Evolutionary conservation across 179 eudicot genomes (phyloP).

Genomic region (Silene noctiflora): DNA sequence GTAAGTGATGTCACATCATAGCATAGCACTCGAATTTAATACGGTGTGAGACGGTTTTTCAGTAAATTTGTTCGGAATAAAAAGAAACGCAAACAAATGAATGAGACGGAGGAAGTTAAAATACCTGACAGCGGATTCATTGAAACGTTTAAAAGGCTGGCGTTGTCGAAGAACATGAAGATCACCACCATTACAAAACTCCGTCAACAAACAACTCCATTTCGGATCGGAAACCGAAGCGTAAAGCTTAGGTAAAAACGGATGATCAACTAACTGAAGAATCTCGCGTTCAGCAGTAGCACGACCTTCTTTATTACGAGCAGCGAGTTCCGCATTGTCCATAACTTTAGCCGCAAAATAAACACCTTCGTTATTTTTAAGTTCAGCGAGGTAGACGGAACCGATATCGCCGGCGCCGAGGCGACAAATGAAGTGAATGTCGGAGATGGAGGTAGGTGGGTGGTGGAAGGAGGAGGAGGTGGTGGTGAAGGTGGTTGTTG

Average conservation of each 20-base stretch:
- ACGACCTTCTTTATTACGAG: constrained; percentile 72
- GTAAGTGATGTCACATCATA: too few relatives aligned
- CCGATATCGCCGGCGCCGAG: constrained; percentile 95
- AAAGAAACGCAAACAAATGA: not conserved
- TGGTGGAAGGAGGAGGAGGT: constrained; percentile 16
- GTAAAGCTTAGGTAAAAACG: constrained; percentile 68
- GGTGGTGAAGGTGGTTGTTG: constrained; percentile 30
- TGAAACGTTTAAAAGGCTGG: constrained; percentile 76
- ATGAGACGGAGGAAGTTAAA: not conserved
- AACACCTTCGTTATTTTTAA: constrained; percentile 36
- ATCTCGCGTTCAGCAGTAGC: constrained; percentile 73
- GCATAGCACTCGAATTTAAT: too few relatives aligned
- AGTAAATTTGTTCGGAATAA: too few relatives aligned
- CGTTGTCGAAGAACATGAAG: constrained; percentile 91
- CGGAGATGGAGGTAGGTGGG: constrained; percentile 49
- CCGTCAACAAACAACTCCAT: constrained; percentile 77
- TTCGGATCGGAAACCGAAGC: constrained; percentile 55
- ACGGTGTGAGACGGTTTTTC: too few relatives aligned
- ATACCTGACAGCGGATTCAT: constrained; percentile 84
- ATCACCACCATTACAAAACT: constrained; percentile 93
- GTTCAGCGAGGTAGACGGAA: constrained; percentile 67
- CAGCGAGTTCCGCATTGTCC: constrained; percentile 63
- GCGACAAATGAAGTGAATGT: constrained; percentile 65
- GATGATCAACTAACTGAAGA: constrained; percentile 70
- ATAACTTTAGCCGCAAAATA: constrained; percentile 82